Evolutionary conservation across 306 rosid species (phyloP).

Genomic region (Urtica urens): DNA sequence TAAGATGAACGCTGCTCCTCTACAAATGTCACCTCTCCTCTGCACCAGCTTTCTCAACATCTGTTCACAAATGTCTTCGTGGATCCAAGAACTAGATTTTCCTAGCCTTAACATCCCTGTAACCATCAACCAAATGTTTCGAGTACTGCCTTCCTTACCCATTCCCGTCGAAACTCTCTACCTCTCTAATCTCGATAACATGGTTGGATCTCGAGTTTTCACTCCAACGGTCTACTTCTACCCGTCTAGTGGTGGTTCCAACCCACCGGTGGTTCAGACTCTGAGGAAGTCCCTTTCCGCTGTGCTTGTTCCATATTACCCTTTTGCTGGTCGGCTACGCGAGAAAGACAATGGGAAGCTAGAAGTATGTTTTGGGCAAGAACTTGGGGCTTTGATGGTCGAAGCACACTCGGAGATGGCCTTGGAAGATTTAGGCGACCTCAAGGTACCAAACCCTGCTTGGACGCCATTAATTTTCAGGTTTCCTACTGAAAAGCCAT

Average conservation of each 20-base stretch:
- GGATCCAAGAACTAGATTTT: conserved; percentile 82
- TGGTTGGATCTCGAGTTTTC: conserved; percentile 68
- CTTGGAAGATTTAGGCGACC: conserved; percentile 46
- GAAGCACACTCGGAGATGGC: conserved; percentile 50
- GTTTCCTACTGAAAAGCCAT: conserved; percentile 67
- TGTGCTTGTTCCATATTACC: conserved; percentile 79
- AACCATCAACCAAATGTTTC: conserved; percentile 22
- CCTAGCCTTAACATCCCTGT: conserved; percentile 34
- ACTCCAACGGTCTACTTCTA: conserved; percentile 79
- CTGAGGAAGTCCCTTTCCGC: conserved; percentile 48
- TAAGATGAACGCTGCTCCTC: conserved; percentile 11
- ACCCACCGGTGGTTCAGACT: conserved; percentile 24
- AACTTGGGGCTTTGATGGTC: conserved; percentile 67
- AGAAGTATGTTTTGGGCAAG: conserved; percentile 60
- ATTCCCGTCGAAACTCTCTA: conserved; percentile 42
- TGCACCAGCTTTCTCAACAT: conserved; percentile 38
- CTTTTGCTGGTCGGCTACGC: conserved; percentile 71
- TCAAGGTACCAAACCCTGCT: conserved; percentile 68
- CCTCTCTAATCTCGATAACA: conserved; percentile 76
- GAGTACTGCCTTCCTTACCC: conserved; percentile 45
- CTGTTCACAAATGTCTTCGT: conserved; percentile 26
- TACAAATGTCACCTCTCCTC: conserved; percentile 44
- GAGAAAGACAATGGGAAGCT: conserved; percentile 59
- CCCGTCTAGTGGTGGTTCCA: conserved; percentile 14
- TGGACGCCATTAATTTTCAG: conserved; percentile 82